phyloP scores from a whole-genome alignment of 495 filamentous ascomycete genomes.

The Aspergillus ellipticus region DNA sequence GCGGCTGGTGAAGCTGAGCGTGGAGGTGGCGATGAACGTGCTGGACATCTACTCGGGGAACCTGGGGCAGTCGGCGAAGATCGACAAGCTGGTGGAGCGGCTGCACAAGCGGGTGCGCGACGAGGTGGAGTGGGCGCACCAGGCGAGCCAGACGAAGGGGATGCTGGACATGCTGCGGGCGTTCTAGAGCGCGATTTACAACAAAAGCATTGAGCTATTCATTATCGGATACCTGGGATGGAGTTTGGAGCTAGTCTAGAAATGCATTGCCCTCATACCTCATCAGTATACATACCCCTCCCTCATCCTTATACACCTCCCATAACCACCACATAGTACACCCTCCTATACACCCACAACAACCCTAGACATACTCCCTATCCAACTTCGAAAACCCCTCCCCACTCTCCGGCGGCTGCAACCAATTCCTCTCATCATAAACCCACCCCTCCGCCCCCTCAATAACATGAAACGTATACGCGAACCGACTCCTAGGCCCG shows the following conservation, averaged over 20 bases:
- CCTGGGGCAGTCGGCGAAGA: conserved; percentile 66
- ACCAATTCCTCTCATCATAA: conserved; percentile 89
- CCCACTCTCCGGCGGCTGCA: conserved; percentile 74
- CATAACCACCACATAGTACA: too few relatives aligned
- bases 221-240: conserved; percentile 20
- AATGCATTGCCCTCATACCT: neutral
- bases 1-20: conserved; percentile 68
- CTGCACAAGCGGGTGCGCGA: conserved; percentile 65
- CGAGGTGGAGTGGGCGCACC: conserved; percentile 77
- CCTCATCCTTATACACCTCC: too few relatives aligned
- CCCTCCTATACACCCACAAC: neutral
- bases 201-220: neutral
- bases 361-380: conserved; percentile 1
- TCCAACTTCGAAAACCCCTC: conserved; percentile 63
- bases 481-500: conserved; percentile 80
- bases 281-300: neutral
- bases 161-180: conserved; percentile 75
- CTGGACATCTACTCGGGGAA: conserved; percentile 85
- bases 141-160: conserved; percentile 70
- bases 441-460: conserved; percentile 68
- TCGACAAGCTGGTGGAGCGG: conserved; percentile 60
- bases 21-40: conserved; percentile 74
- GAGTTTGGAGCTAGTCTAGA: conserved; percentile 16
- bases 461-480: conserved; percentile 97
- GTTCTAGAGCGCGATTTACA: too few relatives aligned